Conservation (phyloP, 108 stramenopile species). For the Cylindrotheca fusiformis region DNA sequence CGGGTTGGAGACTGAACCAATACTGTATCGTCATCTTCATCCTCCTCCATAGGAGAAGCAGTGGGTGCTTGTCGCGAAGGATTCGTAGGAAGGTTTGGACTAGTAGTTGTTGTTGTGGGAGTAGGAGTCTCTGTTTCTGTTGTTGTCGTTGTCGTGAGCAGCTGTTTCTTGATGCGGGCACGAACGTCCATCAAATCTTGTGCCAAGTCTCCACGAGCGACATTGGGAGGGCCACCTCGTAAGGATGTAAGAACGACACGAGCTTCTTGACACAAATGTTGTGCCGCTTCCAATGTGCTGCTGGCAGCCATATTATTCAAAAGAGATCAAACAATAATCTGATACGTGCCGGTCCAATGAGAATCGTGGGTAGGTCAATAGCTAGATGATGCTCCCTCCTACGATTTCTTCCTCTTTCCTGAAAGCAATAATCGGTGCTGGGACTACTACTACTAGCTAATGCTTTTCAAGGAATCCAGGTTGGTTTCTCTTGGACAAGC, state of each 20-base stretch:
- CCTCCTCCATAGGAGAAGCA: neutral
- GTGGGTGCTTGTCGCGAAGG: neutral
- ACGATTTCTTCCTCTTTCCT: no score
- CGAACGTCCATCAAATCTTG: slow-evolving; percentile 68
- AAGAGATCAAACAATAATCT: no score
- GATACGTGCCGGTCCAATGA: no score
- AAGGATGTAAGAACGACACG: slow-evolving; percentile 70
- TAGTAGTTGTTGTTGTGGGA: neutral
- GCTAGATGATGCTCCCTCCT: no score
- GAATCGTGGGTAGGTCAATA: no score
- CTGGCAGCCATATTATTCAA: no score
- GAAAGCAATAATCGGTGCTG: no score
- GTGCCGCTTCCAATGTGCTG: slow-evolving; percentile 51
- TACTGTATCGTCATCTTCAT: slow-evolving; percentile 9
- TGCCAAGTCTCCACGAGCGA: slow-evolving; percentile 76
- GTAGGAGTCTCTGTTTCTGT: neutral
- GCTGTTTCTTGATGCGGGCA: slow-evolving; percentile 22
- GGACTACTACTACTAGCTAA: no score
- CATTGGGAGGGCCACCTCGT: slow-evolving; percentile 71
- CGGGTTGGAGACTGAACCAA: neutral
- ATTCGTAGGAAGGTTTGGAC: neutral
- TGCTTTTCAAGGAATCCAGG: no score
- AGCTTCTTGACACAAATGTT: slow-evolving; percentile 77
- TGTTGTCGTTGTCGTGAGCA: neutral
- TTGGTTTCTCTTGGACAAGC: no score